Conservation (phyloP, 306 rosid genomes). For the Alnus rubra region DNA sequence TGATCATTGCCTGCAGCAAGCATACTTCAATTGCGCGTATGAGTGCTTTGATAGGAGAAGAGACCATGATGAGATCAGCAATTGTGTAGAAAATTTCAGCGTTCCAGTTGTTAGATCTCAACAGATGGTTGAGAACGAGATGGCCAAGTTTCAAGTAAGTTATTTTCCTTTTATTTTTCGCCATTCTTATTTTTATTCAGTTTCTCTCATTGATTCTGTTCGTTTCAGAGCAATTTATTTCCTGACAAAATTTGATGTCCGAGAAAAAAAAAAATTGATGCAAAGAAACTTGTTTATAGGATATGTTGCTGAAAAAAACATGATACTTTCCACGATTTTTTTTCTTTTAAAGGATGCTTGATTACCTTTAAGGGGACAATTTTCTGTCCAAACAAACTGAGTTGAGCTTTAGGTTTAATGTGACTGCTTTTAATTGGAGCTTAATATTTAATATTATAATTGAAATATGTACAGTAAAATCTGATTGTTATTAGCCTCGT, state of each 20-base stretch:
- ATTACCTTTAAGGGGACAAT: not conserved
- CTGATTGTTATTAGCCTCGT: not conserved
- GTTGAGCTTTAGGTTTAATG: too few species aligned
- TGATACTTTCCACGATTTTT: not conserved
- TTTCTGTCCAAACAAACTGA: not conserved
- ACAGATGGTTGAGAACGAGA: conserved; percentile 79
- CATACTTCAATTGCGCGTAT: conserved; percentile 86
- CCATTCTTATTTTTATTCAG: not conserved
- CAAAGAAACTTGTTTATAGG: not conserved
- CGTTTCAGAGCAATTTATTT: not conserved
- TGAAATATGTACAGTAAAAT: not conserved
- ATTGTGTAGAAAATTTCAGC: conserved; percentile 76
- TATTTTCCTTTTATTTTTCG: not conserved
- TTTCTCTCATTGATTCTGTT: not conserved
- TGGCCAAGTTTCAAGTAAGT: conserved; percentile 87
- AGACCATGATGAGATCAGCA: conserved; percentile 70
- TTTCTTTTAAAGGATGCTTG: too few species aligned
- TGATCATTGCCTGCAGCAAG: conserved; percentile 60
- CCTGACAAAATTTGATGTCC: not conserved
- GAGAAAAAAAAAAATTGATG: not conserved
- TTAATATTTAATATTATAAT: not conserved
- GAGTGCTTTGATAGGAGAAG: conserved; percentile 88
- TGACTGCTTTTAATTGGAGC: not conserved
- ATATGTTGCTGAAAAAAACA: not conserved
- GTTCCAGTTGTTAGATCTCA: conserved; percentile 76